Conservation (phyloP, 31 red algal species). For the Porphyra umbilicalis region DNA sequence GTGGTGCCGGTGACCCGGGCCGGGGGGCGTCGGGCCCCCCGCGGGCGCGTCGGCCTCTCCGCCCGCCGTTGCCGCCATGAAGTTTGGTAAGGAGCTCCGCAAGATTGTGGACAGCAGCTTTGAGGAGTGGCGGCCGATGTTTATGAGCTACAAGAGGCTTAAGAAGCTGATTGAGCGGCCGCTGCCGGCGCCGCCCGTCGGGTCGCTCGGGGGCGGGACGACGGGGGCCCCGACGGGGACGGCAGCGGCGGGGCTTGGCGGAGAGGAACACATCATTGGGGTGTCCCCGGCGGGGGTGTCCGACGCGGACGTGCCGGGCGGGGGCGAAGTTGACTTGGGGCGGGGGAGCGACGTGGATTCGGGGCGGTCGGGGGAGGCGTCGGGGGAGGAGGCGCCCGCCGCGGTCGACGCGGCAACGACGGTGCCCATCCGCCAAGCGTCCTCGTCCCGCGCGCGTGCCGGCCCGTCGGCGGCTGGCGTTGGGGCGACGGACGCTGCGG, state of each 20-base stretch:
- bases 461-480: background rate
- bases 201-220: background rate
- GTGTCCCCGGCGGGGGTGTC: background rate
- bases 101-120: constrained; percentile 41
- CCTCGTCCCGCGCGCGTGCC: background rate
- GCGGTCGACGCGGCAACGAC: background rate
- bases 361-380: background rate
- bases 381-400: background rate
- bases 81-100: constrained; percentile 87
- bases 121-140: constrained; percentile 59
- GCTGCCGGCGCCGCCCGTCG: background rate
- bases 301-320: background rate
- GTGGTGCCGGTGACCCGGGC: too few species aligned
- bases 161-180: constrained; percentile 40
- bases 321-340: background rate
- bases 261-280: too few species aligned
- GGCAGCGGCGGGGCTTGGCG: background rate
- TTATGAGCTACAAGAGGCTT: constrained; percentile 78
- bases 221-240: background rate
- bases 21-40: too few species aligned
- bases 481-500: background rate
- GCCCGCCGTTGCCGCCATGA: constrained; percentile 58
- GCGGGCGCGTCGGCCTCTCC: too few species aligned
- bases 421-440: background rate
- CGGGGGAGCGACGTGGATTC: background rate